These are phyloP conservation scores for Chlorella ohadii DNA, from an alignment of 139 green algal species.

Conservation along the genomic window DNA sequence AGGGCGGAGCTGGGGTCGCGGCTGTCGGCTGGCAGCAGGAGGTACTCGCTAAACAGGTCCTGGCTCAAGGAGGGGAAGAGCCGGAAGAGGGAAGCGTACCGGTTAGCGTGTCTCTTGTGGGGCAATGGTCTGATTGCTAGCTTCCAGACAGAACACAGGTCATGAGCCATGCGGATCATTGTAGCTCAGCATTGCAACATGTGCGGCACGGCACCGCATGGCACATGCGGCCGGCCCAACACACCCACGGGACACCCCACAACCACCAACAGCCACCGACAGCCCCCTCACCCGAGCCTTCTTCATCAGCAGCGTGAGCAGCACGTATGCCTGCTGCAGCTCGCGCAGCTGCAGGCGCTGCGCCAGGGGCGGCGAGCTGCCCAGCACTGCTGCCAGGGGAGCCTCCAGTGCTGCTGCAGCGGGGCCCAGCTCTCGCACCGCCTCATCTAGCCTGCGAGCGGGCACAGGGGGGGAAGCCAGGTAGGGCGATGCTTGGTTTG, in stretches of 20 bases:
- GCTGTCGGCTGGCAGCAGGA: background rate
- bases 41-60: constrained; percentile 14
- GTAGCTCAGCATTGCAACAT: too few species aligned
- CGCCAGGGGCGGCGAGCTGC: background rate
- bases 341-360: constrained; percentile 16
- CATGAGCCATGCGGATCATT: too few species aligned
- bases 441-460: constrained; percentile 12
- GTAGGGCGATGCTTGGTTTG: background rate
- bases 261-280: background rate
- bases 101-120: background rate
- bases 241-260: background rate
- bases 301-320: constrained; percentile 15
- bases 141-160: too few species aligned
- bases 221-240: too few species aligned
- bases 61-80: background rate
- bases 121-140: too few species aligned
- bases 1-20: background rate
- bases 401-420: background rate
- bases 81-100: background rate
- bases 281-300: constrained; percentile 17
- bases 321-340: constrained; percentile 26
- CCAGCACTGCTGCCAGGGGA: background rate
- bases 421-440: constrained; percentile 14
- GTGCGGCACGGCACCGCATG: too few species aligned
- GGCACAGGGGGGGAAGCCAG: background rate